phyloP scores from a whole-genome alignment of 2,329 filamentous ascomycete species.

The Cadophora luteo-olivacea region DNA sequence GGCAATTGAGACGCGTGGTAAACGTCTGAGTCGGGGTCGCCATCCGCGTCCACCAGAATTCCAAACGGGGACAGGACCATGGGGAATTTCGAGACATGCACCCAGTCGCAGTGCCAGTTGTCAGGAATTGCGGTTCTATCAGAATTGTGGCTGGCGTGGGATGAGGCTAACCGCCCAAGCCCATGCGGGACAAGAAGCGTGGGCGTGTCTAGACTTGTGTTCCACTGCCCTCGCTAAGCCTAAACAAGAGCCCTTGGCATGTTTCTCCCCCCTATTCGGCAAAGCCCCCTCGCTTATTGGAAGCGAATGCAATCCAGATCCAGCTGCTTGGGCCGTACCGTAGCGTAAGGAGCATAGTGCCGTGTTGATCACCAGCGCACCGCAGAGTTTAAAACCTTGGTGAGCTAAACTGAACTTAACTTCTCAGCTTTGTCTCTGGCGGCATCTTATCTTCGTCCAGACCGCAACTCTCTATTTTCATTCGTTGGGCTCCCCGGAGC shows the following conservation, averaged over 20 bases:
- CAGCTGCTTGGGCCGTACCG: neutral
- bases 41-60: neutral
- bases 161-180: neutral
- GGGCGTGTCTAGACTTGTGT: neutral
- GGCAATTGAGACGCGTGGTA: neutral
- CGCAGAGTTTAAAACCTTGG: neutral
- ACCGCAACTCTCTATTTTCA: neutral
- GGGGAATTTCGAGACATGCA: too few relatives aligned
- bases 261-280: neutral
- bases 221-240: neutral
- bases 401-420: neutral
- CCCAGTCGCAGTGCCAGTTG: too few relatives aligned
- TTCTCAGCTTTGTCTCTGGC: neutral
- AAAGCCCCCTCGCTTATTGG: neutral
- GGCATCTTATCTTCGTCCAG: neutral
- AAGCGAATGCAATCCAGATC: slow-evolving; percentile 3
- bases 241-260: neutral
- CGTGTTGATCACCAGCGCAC: neutral
- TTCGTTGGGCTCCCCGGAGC: neutral
- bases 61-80: too few relatives aligned
- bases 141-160: neutral
- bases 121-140: too few relatives aligned
- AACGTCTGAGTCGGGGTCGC: neutral
- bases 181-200: neutral
- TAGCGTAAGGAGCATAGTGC: neutral